Evolutionary conservation across 164 flowering plant genomes (phyloP), one percentile per base, ranked within the genome.

Genomic region (Amborella trichopoda): DNA sequence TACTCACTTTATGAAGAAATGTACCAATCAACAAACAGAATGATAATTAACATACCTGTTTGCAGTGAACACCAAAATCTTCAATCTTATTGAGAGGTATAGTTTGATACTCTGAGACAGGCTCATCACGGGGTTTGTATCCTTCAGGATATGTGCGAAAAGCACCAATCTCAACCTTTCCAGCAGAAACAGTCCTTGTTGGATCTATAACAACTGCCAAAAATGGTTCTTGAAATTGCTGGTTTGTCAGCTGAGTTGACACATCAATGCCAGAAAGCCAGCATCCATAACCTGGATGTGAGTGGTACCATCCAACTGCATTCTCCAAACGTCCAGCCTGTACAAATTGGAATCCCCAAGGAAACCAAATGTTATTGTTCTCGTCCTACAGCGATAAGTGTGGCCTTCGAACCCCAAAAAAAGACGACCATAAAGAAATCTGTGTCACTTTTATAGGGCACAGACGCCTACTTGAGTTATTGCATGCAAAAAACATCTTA

Each of bases 281-380:
- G 62, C 99, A 93, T 33, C 99, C 99, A 53, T 93, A 93, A 27
- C 99, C 99, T 49, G 99, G 96, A 68, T 93, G 99, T 14, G 99
- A 93, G 55, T 88, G 99, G 53, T 93, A 93, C 99, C 99, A 93
- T 0, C 99, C 99, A 20, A 93, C 99, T 51, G 72, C 99, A 76
- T 88, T 88, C 72, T 85, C 96, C 73, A 88, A 62, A 40, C 95
- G 63, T 36, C 99, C 99, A 0, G 89, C 94, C 99, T 91, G 50
- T 46, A 62, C 30, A 52, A 38, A 2, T 13, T 13, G 16, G 16
- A 14, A 38, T 18, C 16, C 6, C 16, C 2, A n/a, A 38, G 5
- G 10, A 14, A 38, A 38, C 41, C 2, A 38, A n/a, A n/a, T n/a
- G n/a, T n/a, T n/a, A n/a, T n/a, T n/a, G n/a, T n/a, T n/a, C n/a